Evolutionary conservation across 1,139 yeast species (phyloP).

Genomic region (Blastobotrys malaysiensis): DNA sequence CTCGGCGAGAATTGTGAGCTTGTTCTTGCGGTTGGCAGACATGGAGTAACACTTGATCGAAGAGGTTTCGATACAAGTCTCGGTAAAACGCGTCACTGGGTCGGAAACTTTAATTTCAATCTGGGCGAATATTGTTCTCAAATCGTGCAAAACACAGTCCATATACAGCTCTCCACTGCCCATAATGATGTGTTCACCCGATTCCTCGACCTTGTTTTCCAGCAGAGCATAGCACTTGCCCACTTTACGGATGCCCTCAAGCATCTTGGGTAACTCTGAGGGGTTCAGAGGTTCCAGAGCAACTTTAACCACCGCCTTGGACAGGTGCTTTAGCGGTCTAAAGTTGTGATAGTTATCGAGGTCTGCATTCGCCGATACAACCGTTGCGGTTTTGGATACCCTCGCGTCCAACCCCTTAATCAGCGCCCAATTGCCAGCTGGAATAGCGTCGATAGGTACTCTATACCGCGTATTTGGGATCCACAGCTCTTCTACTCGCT

Average conservation of each 20-base stretch:
- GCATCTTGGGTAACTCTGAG: slow-evolving; percentile 66
- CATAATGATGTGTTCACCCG: slow-evolving; percentile 76
- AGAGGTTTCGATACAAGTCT: slow-evolving; percentile 66
- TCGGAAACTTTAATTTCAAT: slow-evolving; percentile 78
- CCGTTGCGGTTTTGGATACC: slow-evolving; percentile 56
- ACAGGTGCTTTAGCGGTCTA: slow-evolving; percentile 42
- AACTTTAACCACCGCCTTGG: slow-evolving; percentile 64
- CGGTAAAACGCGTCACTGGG: slow-evolving; percentile 76
- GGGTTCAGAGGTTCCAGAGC: slow-evolving; percentile 82
- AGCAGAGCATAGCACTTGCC: slow-evolving; percentile 63
- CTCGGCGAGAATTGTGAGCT: slow-evolving; percentile 70
- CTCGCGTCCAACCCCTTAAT: slow-evolving; percentile 56
- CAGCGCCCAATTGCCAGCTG: slow-evolving; percentile 62
- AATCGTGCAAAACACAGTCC: slow-evolving; percentile 78
- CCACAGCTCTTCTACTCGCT: slow-evolving; percentile 45
- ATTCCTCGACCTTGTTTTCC: slow-evolving; percentile 69
- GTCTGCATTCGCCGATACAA: slow-evolving; percentile 34
- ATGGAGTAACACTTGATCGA: slow-evolving; percentile 58
- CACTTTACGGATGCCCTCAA: slow-evolving; percentile 60
- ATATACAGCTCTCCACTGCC: slow-evolving; percentile 87
- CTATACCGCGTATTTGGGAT: slow-evolving; percentile 70
- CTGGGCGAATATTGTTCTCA: slow-evolving; percentile 56
- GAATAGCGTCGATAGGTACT: slow-evolving; percentile 49
- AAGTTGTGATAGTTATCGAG: slow-evolving; percentile 33
- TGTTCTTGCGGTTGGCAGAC: slow-evolving; percentile 51